Evolutionary conservation across 106 monocot genomes (phyloP).

Genomic region (Amphibolis antarctica): DNA sequence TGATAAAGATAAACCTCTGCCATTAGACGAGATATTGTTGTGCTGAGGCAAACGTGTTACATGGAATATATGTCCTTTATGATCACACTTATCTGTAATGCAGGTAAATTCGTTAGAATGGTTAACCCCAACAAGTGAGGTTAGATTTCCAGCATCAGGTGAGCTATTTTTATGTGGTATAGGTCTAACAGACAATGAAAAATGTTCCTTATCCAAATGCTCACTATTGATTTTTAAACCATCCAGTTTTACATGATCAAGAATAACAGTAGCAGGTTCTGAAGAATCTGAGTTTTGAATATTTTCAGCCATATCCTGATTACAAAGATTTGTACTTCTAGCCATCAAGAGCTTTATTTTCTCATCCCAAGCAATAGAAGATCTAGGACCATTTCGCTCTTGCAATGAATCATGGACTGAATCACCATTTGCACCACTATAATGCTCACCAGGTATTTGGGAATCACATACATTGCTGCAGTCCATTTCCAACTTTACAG

Average conservation of each 20-base stretch:
- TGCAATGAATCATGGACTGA: slow-evolving; percentile 17
- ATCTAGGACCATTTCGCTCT: slow-evolving; percentile 17
- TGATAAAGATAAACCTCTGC: slow-evolving; percentile 6
- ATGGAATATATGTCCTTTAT: slow-evolving; percentile 23
- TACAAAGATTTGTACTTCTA: slow-evolving; percentile 16
- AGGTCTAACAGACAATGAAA: neutral
- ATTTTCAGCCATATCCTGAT: slow-evolving; percentile 11
- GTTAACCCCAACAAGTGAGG: slow-evolving; percentile 10
- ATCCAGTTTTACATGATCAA: slow-evolving; percentile 6
- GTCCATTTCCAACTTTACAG: slow-evolving; percentile 20
- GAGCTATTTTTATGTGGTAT: slow-evolving; percentile 12
- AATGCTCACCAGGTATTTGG: slow-evolving; percentile 15
- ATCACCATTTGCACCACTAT: slow-evolving; percentile 9
- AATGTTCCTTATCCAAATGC: slow-evolving; percentile 13
- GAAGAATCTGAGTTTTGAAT: slow-evolving; percentile 19
- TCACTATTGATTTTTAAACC: slow-evolving; percentile 13
- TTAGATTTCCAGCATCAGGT: slow-evolving; percentile 12
- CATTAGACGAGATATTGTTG: slow-evolving; percentile 19
- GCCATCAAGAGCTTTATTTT: slow-evolving; percentile 36
- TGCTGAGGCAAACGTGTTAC: neutral
- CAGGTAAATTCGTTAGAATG: slow-evolving; percentile 36
- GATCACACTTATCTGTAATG: slow-evolving; percentile 58
- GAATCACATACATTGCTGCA: slow-evolving; percentile 12
- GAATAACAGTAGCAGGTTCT: slow-evolving; percentile 1
- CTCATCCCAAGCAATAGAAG: slow-evolving; percentile 61